Evolutionary conservation across 306 rosid genomes (phyloP).

Genomic region (Ceratonia siliqua): DNA sequence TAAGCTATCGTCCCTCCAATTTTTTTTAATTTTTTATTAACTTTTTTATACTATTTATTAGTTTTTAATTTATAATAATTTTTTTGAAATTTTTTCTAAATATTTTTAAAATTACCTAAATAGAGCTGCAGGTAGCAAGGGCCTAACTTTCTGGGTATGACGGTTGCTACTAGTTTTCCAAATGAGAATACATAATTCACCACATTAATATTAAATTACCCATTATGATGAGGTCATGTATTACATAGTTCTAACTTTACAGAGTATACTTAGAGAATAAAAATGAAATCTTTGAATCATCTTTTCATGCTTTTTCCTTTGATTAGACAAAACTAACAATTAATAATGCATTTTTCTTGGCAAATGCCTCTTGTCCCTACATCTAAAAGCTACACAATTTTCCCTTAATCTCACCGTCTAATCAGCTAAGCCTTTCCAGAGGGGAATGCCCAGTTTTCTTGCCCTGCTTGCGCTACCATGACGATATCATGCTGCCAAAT

Average conservation of each 20-base stretch:
- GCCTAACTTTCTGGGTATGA: slow-evolving; percentile 30
- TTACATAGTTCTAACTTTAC: slow-evolving; percentile 26
- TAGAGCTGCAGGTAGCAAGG: too few relatives aligned
- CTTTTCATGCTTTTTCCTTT: slow-evolving; percentile 36
- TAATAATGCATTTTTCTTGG: slow-evolving; percentile 40
- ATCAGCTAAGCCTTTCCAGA: neutral
- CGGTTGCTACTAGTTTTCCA: neutral
- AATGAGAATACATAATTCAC: neutral
- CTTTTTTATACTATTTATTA: too few relatives aligned
- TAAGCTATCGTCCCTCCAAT: too few relatives aligned
- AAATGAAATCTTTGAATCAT: slow-evolving; percentile 28
- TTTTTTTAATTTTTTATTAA: too few relatives aligned
- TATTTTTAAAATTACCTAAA: too few relatives aligned
- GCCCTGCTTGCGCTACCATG: slow-evolving; percentile 33
- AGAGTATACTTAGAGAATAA: slow-evolving; percentile 6
- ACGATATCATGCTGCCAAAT: slow-evolving; percentile 40
- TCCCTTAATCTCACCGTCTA: slow-evolving; percentile 22
- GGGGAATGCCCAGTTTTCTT: neutral
- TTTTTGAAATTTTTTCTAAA: too few relatives aligned
- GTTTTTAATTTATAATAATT: too few relatives aligned
- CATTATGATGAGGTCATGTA: slow-evolving; percentile 33
- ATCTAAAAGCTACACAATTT: neutral
- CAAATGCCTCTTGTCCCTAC: slow-evolving; percentile 43
- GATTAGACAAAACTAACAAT: slow-evolving; percentile 55
- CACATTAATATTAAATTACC: slow-evolving; percentile 7